Conservation (phyloP, 768 basidiomycete species). For the Podaxis sp. region DNA sequence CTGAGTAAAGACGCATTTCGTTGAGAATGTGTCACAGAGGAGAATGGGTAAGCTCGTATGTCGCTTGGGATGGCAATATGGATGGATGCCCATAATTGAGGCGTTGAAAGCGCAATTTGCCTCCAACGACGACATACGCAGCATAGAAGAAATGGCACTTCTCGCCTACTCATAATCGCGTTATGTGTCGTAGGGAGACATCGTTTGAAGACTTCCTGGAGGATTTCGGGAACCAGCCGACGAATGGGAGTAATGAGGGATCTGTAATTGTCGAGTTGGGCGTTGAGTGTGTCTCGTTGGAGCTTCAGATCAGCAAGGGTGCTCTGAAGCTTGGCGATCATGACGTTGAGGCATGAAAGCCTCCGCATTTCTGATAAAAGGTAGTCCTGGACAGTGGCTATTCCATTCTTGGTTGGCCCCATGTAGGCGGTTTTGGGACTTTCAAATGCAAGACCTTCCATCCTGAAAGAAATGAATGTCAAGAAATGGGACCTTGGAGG, state of each 20-base stretch:
- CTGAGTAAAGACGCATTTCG: neutral
- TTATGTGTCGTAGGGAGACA: slow-evolving; percentile 19
- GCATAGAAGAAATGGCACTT: slow-evolving; percentile 20
- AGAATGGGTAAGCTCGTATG: neutral
- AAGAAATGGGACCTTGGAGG: neutral
- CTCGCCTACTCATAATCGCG: slow-evolving; percentile 11
- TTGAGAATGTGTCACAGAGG: neutral
- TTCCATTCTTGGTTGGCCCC: neutral
- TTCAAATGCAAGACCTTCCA: neutral
- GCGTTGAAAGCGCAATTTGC: slow-evolving; percentile 16
- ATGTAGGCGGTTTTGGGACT: neutral
- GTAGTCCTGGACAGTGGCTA: neutral
- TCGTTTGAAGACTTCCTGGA: slow-evolving; percentile 23
- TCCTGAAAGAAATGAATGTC: neutral
- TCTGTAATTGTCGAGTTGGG: neutral
- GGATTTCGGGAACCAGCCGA: slow-evolving; percentile 20
- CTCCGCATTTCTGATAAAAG: neutral
- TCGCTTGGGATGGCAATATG: slow-evolving; percentile 17
- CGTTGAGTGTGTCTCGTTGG: neutral
- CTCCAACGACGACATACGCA: slow-evolving; percentile 22
- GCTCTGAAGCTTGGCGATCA: neutral
- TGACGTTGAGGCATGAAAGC: neutral
- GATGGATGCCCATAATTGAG: slow-evolving; percentile 21
- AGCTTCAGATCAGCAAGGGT: neutral
- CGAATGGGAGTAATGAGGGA: slow-evolving; percentile 14